Evolutionary conservation across 192 early-diverging fungal species (phyloP).

Genomic region (Oehlia diaphana): DNA sequence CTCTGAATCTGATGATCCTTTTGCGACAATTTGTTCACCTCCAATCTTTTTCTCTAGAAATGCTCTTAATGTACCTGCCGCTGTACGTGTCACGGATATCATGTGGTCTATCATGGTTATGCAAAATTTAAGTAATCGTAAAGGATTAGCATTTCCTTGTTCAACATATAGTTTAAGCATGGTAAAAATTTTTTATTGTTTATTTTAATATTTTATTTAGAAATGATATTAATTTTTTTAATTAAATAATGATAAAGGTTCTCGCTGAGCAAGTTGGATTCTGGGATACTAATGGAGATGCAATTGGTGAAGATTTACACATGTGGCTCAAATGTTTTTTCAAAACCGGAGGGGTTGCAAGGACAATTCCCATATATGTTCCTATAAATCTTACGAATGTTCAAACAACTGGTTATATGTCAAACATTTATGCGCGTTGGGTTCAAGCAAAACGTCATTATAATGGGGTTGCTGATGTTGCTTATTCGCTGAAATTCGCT

Average conservation of each 20-base stretch:
- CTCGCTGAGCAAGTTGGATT: slow-evolving; percentile 68
- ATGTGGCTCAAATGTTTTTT: slow-evolving; percentile 84
- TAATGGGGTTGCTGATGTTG: slow-evolving; percentile 72
- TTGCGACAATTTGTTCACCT: slow-evolving; percentile 42
- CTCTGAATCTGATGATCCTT: slow-evolving; percentile 45
- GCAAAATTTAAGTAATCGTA: slow-evolving; percentile 64
- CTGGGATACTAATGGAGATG: slow-evolving; percentile 77
- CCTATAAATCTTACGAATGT: slow-evolving; percentile 68
- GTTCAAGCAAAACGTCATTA: slow-evolving; percentile 72
- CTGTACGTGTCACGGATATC: slow-evolving; percentile 71
- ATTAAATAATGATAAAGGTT: slow-evolving; percentile 29
- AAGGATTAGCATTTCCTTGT: slow-evolving; percentile 69
- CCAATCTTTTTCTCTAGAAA: slow-evolving; percentile 62
- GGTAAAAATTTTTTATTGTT: slow-evolving; percentile 33
- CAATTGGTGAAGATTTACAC: slow-evolving; percentile 84
- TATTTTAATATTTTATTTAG: neutral
- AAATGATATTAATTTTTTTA: neutral
- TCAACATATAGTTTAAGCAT: slow-evolving; percentile 76
- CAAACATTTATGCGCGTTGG: slow-evolving; percentile 60
- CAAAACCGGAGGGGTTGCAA: slow-evolving; percentile 63
- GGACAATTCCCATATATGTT: slow-evolving; percentile 69
- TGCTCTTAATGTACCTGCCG: slow-evolving; percentile 65
- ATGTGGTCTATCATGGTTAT: slow-evolving; percentile 77
- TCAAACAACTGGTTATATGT: slow-evolving; percentile 51
- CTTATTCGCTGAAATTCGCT: slow-evolving; percentile 52